Evolutionary conservation across 2,329 filamentous ascomycete genomes (phyloP), one percentile per base, ranked within the genome.

Genomic region (Hypoxylon sp.): DNA sequence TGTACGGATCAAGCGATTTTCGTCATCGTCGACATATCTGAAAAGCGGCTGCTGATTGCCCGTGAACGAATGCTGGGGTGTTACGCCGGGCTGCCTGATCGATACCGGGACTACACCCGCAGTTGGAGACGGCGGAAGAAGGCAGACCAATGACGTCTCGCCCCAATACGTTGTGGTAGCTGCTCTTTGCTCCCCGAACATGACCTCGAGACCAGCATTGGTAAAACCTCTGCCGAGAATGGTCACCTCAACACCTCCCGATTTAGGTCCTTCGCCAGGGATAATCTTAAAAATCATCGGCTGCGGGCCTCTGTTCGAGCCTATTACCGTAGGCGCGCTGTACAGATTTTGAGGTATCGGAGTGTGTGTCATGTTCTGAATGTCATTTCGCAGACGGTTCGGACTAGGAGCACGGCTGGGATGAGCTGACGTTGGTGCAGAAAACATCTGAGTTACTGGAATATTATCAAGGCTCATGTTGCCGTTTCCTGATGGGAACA

Each of bases 231-330:
- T 91, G 16, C 94, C 93, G 7, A 97, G 82, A 59, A 96, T 87
- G 0, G 92, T 95, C 2, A 97, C 93, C 76, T 97, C 93, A 54
- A 93, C 93, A 42, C 93, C 93, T 63, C 93, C 93, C 33, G 87
- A 88, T 62, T 89, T 92, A 5, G 93, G 92, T 0, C 93, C 93
- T 77, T 96, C 92, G 28, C 85, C 86, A 0, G 94, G 93, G 33
- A 96, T 92, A 65, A 97, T 85, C 76, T 94, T 95, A 75, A 93
- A 90, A 20, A 96, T 95, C 16, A 86, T 85, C 1, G 90, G 87
- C 2, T 85, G 82, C 9, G 79, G 75, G 0, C 70, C 58, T 28
- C 84, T 80, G n/a, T 84, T 80, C 44, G 83, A 81, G 50, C 81
- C 81, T 58, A 85, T 79, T 6, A 77, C 78, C 26, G 87, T 75